Conservation (phyloP, 306 rosid species). For the Acacia melanoxylon region DNA sequence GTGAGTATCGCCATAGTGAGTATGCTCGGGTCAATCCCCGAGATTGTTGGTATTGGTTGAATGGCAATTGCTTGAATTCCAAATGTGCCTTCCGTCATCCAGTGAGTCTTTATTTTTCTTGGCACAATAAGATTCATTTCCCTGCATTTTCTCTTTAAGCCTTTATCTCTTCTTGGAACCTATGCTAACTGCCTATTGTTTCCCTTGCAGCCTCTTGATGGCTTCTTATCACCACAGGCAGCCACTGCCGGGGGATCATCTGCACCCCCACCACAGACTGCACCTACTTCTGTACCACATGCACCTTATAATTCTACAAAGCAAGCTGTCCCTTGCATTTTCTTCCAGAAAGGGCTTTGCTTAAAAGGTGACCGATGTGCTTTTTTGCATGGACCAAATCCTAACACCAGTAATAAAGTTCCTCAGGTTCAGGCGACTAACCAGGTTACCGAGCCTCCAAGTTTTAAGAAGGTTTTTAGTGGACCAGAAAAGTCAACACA, state of each 20-base stretch:
- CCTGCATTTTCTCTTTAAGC: neutral
- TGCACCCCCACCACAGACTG: conserved; percentile 45
- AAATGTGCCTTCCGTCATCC: conserved; percentile 96
- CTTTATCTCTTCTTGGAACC: neutral
- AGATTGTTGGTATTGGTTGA: conserved; percentile 97
- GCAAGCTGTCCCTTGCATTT: conserved; percentile 84
- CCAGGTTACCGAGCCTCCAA: conserved; percentile 50
- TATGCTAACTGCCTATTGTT: conserved; percentile 31
- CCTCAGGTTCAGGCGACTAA: conserved; percentile 42
- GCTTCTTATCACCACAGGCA: conserved; percentile 71
- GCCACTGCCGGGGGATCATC: conserved; percentile 59
- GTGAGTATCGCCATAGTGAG: conserved; percentile 97
- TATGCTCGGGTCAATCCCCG: conserved; percentile 91
- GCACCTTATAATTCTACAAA: conserved; percentile 55
- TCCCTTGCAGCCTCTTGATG: conserved; percentile 78
- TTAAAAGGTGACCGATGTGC: conserved; percentile 89
- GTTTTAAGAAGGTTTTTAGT: conserved; percentile 54
- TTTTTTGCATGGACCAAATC: conserved; percentile 71
- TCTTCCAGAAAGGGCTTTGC: conserved; percentile 87
- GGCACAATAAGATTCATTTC: neutral
- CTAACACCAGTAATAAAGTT: conserved; percentile 48
- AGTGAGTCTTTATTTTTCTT: conserved; percentile 49
- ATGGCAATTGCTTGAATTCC: conserved; percentile 90
- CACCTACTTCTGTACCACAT: conserved; percentile 43
- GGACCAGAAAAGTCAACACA: conserved; percentile 52